Evolutionary conservation across 1,139 yeast genomes (phyloP), one percentile per base, ranked within the genome.

Genomic region (Saccharomycopsis phalli): DNA sequence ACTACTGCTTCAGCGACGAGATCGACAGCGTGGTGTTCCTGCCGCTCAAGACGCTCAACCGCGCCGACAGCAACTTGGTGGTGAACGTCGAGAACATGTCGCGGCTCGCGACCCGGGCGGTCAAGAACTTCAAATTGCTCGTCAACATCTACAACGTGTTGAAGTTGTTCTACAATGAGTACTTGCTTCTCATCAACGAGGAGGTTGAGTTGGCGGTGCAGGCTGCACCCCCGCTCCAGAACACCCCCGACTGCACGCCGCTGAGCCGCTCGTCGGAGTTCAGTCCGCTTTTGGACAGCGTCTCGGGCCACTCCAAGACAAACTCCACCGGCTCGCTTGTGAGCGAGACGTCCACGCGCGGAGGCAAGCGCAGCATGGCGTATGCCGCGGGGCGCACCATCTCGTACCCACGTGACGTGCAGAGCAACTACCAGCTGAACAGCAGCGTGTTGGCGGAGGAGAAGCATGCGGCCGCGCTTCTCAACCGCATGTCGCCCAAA

Each of bases 301-400:
- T 30, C 26, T 36, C 34, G 19, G 19, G 14, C 31, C 45, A 41
- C 29, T 38, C 38, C 10, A 41, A 41, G 31, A 27, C 39, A 13
- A 35, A 36, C 21, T 26, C 34, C 16, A 35, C 29, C 11, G 29
- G 36, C 8, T 36, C 39, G 11, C 26, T 30, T n/a, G 14, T 25
- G 13, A 36, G 39, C 18, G 39, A 29, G 14, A 10, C 28, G 7
- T 36, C 38, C 58, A 18, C 68, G 70, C 68, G 41, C 52, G 53
- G 2, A 65, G 61, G 3, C 25, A 22, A 22, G 25, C 6, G 66
- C 54, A n/a, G 16, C 14, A 17, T 29, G 13, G 18, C 26, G 8
- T 27, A 36, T 5, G 21, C 29, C 10, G 10, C 26, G 6, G 20
- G 11, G 14, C 7, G 7, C 18, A 26, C 14, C 16, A 25, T n/a